Evolutionary conservation across 192 early-diverging fungal genomes (phyloP).

Genomic region (Backusella mclennaniae): DNA sequence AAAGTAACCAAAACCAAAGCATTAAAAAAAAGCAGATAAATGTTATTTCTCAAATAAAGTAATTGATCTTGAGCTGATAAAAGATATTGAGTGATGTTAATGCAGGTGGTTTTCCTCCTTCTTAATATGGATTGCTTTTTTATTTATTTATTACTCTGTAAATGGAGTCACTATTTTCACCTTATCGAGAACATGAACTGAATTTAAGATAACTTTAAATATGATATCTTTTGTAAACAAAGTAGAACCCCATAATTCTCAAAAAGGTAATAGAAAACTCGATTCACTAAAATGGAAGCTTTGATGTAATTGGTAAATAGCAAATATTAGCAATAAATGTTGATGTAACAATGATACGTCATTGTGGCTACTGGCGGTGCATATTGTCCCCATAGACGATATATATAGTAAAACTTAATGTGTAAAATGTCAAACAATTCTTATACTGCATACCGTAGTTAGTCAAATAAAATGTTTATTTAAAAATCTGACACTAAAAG

Average conservation of each 20-base stretch:
- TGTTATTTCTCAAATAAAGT: not conserved
- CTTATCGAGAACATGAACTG: not conserved
- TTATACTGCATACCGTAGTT: not conserved
- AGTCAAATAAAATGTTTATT: not conserved
- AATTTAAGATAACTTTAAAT: not conserved
- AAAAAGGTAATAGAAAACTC: not conserved
- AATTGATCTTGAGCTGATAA: not conserved
- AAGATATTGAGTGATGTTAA: not conserved
- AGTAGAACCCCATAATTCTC: not conserved
- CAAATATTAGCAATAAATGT: not conserved
- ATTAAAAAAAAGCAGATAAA: not conserved
- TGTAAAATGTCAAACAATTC: not conserved
- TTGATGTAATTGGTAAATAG: not conserved
- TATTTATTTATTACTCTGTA: not conserved
- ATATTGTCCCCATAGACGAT: not conserved
- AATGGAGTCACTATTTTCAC: not conserved
- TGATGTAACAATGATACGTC: not conserved
- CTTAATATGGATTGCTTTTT: not conserved
- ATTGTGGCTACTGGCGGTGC: not conserved
- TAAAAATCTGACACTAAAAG: not conserved
- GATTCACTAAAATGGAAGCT: not conserved
- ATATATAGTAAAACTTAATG: not conserved
- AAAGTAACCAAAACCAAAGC: not conserved
- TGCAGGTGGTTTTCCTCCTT: not conserved
- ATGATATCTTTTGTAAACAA: not conserved